These are phyloP conservation scores for Yamadazyma nakazawae DNA, from an alignment of 805 yeast species.

Conservation along the genomic window DNA sequence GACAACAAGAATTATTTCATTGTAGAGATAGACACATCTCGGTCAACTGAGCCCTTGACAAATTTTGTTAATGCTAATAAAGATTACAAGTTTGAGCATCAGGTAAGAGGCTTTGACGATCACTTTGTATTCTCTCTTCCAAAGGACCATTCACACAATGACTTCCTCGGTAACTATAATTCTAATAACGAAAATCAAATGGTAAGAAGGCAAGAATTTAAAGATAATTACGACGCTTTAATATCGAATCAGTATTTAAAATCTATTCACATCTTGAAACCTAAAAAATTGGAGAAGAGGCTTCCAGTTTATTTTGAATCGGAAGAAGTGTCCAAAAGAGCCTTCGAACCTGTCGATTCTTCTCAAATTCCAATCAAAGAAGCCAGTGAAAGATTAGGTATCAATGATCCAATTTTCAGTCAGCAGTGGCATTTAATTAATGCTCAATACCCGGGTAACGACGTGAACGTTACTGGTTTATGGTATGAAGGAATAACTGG, in stretches of 20 bases:
- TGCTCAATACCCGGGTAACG: conserved; percentile 68
- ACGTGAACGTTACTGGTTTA: conserved; percentile 79
- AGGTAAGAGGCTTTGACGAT: conserved; percentile 54
- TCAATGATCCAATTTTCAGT: conserved; percentile 78
- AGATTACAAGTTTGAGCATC: conserved; percentile 54
- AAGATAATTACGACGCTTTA: conserved; percentile 23
- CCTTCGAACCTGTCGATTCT: conserved; percentile 42
- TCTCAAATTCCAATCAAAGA: conserved; percentile 44
- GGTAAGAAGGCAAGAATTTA: conserved; percentile 27
- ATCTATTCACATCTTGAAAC: conserved; percentile 54
- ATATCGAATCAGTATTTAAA: conserved; percentile 29
- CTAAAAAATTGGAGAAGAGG: conserved; percentile 52
- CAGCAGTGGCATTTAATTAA: conserved; percentile 94
- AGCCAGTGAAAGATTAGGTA: conserved; percentile 52
- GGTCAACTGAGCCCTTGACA: conserved; percentile 21
- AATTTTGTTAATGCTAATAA: conserved; percentile 40
- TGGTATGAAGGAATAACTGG: conserved; percentile 87
- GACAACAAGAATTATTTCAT: conserved; percentile 55
- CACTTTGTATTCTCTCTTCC: conserved; percentile 64
- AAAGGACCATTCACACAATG: conserved; percentile 34
- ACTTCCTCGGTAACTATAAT: conserved; percentile 33
- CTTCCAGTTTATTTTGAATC: conserved; percentile 47
- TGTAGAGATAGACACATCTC: conserved; percentile 46
- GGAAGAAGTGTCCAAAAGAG: background rate
- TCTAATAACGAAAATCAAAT: conserved; percentile 25